Conservation (phyloP, 2,329 filamentous ascomycete species). For the Pseudocercospora pini-densiflorae region DNA sequence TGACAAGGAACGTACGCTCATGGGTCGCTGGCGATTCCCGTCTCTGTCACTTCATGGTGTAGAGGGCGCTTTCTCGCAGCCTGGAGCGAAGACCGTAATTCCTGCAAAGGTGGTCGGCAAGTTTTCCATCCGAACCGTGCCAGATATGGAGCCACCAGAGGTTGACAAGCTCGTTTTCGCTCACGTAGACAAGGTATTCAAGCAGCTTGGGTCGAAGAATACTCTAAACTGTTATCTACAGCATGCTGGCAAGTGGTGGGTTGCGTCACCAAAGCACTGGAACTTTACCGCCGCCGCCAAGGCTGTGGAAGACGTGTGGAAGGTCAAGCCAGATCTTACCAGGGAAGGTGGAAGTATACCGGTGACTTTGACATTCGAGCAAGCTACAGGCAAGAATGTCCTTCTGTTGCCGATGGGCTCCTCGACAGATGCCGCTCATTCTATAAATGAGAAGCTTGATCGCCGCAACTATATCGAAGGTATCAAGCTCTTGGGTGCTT, state of each 20-base stretch:
- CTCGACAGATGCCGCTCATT: constrained; percentile 86
- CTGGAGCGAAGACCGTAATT: constrained; percentile 97
- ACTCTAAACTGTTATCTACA: constrained; percentile 76
- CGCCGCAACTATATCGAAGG: constrained; percentile 98
- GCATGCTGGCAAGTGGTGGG: constrained; percentile 99
- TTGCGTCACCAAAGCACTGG: constrained; percentile 96
- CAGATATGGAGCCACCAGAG: constrained; percentile 91
- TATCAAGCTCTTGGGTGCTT: constrained; percentile 91
- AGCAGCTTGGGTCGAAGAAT: constrained; percentile 91
- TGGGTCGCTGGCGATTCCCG: constrained; percentile 95
- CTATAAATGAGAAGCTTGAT: constrained; percentile 98
- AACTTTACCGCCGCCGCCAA: constrained; percentile 95
- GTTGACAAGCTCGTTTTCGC: constrained; percentile 86
- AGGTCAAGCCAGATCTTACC: constrained; percentile 91
- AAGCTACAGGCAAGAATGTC: constrained; percentile 98
- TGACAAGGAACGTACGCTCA: constrained; percentile 89
- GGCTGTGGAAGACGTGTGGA: constrained; percentile 95
- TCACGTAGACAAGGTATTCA: constrained; percentile 82
- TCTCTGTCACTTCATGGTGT: constrained; percentile 93
- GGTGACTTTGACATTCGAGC: constrained; percentile 94
- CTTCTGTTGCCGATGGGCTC: constrained; percentile 95
- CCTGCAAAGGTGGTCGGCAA: constrained; percentile 97
- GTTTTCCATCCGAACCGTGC: constrained; percentile 97
- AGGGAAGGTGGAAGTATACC: constrained; percentile 97
- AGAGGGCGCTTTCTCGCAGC: constrained; percentile 90